phyloP scores from a whole-genome alignment of 169 alveolate species.

The Cryptosporidium muris region DNA sequence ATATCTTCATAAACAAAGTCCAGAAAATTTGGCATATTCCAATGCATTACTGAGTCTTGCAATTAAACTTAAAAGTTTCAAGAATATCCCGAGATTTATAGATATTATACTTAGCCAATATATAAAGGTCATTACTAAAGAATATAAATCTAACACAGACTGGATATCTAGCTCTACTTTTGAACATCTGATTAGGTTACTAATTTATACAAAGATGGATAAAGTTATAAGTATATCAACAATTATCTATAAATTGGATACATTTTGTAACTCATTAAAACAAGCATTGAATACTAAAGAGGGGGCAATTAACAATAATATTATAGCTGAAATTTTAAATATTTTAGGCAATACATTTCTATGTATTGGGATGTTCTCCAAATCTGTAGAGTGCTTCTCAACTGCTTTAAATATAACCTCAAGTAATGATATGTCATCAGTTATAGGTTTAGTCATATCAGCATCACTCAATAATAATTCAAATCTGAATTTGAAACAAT shows the following conservation, averaged over 20 bases:
- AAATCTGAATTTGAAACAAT: not conserved
- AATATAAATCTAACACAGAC: not conserved
- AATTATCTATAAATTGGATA: conserved; percentile 12
- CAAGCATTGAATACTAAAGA: not conserved
- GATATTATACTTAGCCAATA: conserved; percentile 1
- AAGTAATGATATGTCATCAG: conserved; percentile 11
- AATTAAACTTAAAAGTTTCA: conserved; percentile 10
- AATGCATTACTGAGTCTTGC: conserved; percentile 17
- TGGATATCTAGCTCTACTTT: conserved; percentile 19
- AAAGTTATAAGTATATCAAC: conserved; percentile 19
- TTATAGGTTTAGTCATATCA: conserved; percentile 29
- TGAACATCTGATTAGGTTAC: conserved; percentile 4
- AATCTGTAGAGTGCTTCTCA: conserved; percentile 53
- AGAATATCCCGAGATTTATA: conserved; percentile 3
- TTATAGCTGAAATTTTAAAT: conserved; percentile 6
- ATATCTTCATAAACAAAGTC: conserved; percentile 6
- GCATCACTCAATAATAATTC: conserved; percentile 1
- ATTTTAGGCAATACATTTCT: conserved; percentile 36
- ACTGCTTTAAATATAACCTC: conserved; percentile 9
- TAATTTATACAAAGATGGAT: conserved; percentile 1
- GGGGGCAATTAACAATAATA: not conserved
- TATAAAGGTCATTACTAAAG: not conserved
- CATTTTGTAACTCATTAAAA: not conserved
- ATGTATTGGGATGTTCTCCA: not conserved
- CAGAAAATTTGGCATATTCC: conserved; percentile 16